phyloP scores from a whole-genome alignment of 192 early-diverging fungal genomes.

The Phlyctochytrium arcticum region DNA sequence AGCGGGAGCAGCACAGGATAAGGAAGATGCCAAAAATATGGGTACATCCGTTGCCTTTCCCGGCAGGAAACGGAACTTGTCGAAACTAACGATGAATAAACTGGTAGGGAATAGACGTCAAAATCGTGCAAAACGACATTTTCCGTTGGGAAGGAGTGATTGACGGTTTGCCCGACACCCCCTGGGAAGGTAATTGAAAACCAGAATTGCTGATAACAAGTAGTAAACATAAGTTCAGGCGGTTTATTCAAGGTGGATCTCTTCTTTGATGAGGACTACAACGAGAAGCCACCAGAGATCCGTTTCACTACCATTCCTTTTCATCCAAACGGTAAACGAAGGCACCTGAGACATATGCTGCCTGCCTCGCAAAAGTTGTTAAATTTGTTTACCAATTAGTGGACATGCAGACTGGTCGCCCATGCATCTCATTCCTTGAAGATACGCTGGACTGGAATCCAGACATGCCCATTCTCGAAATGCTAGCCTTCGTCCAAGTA shows the following conservation, averaged over 20 bases:
- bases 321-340: conserved; percentile 43
- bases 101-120: conserved; percentile 40
- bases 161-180: conserved; percentile 35
- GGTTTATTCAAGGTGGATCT: conserved; percentile 40
- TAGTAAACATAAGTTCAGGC: conserved; percentile 18
- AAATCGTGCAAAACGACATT: conserved; percentile 26
- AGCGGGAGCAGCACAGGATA: conserved; percentile 37
- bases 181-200: conserved; percentile 44
- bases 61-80: neutral
- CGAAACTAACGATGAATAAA: neutral
- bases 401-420: conserved; percentile 41
- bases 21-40: conserved; percentile 13
- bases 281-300: conserved; percentile 45
- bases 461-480: conserved; percentile 21
- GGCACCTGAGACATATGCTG: neutral
- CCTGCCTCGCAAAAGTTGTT: too few relatives aligned
- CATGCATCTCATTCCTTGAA: conserved; percentile 37
- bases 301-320: conserved; percentile 52
- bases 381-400: too few relatives aligned
- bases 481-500: conserved; percentile 41
- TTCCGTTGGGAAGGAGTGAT: conserved; percentile 45
- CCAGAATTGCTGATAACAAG: neutral
- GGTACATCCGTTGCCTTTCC: conserved; percentile 20
- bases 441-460: conserved; percentile 34
- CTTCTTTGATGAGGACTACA: conserved; percentile 40